Conservation (phyloP, 768 basidiomycete genomes). For the Leucocoprinus sp. region DNA sequence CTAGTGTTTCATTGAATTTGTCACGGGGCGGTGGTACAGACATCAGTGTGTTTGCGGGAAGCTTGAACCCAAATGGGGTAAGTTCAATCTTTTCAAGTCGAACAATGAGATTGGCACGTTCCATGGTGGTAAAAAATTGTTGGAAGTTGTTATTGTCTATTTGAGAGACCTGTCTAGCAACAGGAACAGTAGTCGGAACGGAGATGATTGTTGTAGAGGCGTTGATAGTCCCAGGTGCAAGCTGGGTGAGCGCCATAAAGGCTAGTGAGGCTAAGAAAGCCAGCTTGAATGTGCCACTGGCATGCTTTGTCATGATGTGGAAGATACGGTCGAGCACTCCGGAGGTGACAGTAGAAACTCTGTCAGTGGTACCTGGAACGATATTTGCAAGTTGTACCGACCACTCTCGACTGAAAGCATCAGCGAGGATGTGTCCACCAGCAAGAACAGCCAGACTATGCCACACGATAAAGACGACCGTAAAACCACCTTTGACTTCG, state of each 20-base stretch:
- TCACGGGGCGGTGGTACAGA: not conserved
- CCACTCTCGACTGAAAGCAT: conserved; percentile 11
- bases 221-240: conserved; percentile 9
- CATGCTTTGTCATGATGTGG: not conserved
- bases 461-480: conserved; percentile 8
- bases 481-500: conserved; percentile 9
- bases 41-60: not conserved
- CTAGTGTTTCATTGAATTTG: conserved; percentile 1
- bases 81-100: conserved; percentile 7
- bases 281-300: conserved; percentile 6
- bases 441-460: conserved; percentile 4
- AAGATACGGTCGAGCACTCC: conserved; percentile 9
- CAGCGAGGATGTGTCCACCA: conserved; percentile 5
- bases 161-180: not conserved
- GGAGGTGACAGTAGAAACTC: conserved; percentile 8
- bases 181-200: not conserved
- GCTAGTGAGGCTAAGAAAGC: conserved; percentile 7
- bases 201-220: conserved; percentile 6
- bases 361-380: conserved; percentile 3
- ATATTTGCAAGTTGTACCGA: conserved; percentile 3
- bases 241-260: conserved; percentile 3
- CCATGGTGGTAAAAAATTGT: not conserved
- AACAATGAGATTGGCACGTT: conserved; percentile 9
- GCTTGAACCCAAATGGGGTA: conserved; percentile 6
- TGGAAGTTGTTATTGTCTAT: not conserved